Percentiles rank a stretch among this genome's conserved stretches.
Conservation (phyloP, 1,139 yeast species). For the Geotrichum europaeum region DNA sequence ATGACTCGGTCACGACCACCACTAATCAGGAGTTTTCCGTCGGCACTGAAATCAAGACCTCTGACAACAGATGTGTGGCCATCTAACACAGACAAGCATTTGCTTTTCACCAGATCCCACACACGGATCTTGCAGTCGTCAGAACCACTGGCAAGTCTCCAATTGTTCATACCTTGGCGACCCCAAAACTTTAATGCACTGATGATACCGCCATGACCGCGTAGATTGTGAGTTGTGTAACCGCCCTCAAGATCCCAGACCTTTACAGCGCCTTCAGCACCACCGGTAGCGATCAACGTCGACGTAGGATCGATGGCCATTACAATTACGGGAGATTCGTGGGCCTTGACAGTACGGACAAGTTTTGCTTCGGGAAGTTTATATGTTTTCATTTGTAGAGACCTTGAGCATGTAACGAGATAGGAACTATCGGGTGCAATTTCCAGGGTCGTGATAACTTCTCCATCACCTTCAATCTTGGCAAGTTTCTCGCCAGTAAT, state of each 20-base stretch:
- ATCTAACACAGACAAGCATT: constrained; percentile 51
- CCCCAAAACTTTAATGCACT: constrained; percentile 74
- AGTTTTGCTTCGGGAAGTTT: constrained; percentile 35
- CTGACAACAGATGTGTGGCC: constrained; percentile 86
- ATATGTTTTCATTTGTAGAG: constrained; percentile 72
- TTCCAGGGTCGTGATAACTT: constrained; percentile 64
- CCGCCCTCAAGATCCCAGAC: constrained; percentile 93
- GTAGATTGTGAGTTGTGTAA: constrained; percentile 78
- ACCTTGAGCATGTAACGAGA: constrained; percentile 72
- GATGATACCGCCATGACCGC: constrained; percentile 93
- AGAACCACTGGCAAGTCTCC: constrained; percentile 83
- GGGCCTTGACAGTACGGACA: constrained; percentile 40
- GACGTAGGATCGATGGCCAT: constrained; percentile 75
- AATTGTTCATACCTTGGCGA: constrained; percentile 57
- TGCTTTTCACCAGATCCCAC: constrained; percentile 87
- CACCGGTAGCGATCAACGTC: constrained; percentile 85
- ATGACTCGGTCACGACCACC: constrained; percentile 89
- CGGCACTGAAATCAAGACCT: constrained; percentile 60
- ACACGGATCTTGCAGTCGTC: constrained; percentile 72
- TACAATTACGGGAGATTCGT: constrained; percentile 74
- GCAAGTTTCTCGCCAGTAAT: constrained; percentile 52
- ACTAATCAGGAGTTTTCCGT: constrained; percentile 54
- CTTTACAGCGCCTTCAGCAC: constrained; percentile 86
- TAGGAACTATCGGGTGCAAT: constrained; percentile 70
- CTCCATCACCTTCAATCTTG: constrained; percentile 79